Evolutionary conservation across 352 stramenopile species (phyloP), one percentile per base, ranked within the genome.

Genomic region (Phytophthora niederhauseri): DNA sequence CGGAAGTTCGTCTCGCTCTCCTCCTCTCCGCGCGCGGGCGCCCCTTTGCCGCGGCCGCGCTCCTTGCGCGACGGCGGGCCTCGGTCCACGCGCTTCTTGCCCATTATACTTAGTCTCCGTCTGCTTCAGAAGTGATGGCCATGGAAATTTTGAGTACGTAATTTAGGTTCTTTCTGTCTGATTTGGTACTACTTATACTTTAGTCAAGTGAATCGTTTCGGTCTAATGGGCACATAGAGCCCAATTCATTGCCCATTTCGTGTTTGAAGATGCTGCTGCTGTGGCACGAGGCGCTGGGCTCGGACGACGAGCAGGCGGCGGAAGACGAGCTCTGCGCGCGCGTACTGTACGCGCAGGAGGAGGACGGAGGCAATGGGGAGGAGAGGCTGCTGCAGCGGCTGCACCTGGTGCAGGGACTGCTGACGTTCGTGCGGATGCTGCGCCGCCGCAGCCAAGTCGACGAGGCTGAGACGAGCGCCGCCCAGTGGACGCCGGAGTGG

Each of bases 1-100:
- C 84, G 80, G 70, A 83, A 94, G 58, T 66, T 85, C 8, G 82
- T 46, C 48, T 93, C 85, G 26, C 70, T 86, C 70, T 94, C 88
- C 45, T 92, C 86, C 20, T 89, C 85, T 24, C 79, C 78, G 14
- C 78, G 72, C 57, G 66, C 56, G 3, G 58, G 36, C 2, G 24
- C 22, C 36, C n/a, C 55, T 50, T 57, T 62, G 22, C 26, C 43
- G 14, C 60, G 59, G 8, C 66, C 51, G 31, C 61, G 61, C 1
- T 68, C 62, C 51, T 70, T 64, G 49, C 66, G 66, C n/a, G 61
- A 67, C 31, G 64, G 46, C 7, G 68, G 64, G 12, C 66, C 66
- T 46, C 50, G 48, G 49, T 76, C 72, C 41, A 66, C 43, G 4
- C 67, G 72, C 63, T 76, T 78, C 63, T 76, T 78, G 36, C 72